Percentiles rank a stretch among this genome's conserved stretches.
Conservation (phyloP, 2,329 filamentous ascomycete genomes). For the Beauveria rudraprayagi region DNA sequence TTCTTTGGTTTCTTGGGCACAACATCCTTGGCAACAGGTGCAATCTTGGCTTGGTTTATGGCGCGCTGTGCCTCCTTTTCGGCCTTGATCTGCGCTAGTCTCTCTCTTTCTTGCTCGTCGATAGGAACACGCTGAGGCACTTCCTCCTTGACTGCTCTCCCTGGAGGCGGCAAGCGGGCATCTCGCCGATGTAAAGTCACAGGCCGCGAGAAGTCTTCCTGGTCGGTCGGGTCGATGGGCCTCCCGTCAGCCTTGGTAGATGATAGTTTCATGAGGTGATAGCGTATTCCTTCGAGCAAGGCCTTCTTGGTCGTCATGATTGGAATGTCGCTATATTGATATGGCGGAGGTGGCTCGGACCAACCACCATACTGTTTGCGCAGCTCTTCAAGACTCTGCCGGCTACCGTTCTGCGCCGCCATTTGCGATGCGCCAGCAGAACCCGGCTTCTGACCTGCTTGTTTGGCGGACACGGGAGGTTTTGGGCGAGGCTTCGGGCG, state of each 20-base stretch:
- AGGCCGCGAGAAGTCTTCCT: constrained; percentile 77
- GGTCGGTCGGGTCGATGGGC: constrained; percentile 58
- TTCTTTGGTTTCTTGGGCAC: constrained; percentile 47
- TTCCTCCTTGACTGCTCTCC: constrained; percentile 56
- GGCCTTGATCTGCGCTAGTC: constrained; percentile 61
- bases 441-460: constrained; percentile 19
- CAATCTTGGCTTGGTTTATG: constrained; percentile 85
- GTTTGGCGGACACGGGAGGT: constrained; percentile 57
- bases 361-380: constrained; percentile 47
- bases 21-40: constrained; percentile 61
- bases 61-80: constrained; percentile 82
- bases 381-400: constrained; percentile 31
- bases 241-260: constrained; percentile 51
- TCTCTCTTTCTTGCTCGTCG: constrained; percentile 53
- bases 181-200: constrained; percentile 86
- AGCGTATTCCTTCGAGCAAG: constrained; percentile 69
- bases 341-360: constrained; percentile 42
- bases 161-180: constrained; percentile 60
- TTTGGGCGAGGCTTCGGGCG: constrained; percentile 41
- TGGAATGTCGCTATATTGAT: constrained; percentile 49
- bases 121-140: constrained; percentile 32
- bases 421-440: constrained; percentile 14
- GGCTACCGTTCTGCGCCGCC: constrained; percentile 20
- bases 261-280: constrained; percentile 77
- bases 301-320: constrained; percentile 78